These are phyloP conservation scores for Thinopyrum elongatum DNA, from an alignment of 176 grass and related monocot species.

Conservation along the genomic window DNA sequence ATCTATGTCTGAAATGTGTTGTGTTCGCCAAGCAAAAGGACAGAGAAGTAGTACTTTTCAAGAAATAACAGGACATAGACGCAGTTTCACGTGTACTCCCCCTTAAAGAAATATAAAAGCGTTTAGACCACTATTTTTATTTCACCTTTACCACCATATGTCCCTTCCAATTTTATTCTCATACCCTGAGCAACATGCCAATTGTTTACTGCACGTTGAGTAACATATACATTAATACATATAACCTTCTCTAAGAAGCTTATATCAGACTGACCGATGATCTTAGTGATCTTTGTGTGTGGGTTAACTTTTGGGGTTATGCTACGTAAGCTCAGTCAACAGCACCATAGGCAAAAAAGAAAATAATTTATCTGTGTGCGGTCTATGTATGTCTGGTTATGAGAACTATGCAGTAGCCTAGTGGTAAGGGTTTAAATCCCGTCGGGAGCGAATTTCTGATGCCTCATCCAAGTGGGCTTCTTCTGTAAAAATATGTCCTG, in stretches of 20 bases:
- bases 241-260: background rate
- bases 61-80: background rate
- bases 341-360: background rate
- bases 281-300: background rate
- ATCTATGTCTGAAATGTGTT: conserved; percentile 5
- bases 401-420: too few species aligned
- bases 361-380: background rate
- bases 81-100: background rate
- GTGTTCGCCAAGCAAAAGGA: background rate
- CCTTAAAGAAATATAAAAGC: too few species aligned
- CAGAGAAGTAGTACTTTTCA: background rate
- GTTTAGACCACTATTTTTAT: too few species aligned
- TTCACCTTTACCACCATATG: background rate
- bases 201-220: background rate
- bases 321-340: background rate
- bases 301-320: background rate
- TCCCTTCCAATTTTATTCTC: background rate
- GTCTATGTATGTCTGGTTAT: background rate
- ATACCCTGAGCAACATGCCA: background rate
- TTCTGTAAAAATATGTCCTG: too few species aligned
- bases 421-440: too few species aligned
- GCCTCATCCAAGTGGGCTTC: too few species aligned
- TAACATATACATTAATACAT: background rate
- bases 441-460: too few species aligned
- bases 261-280: background rate